These are phyloP conservation scores for Penicillium macrosclerotiorum DNA, from an alignment of 495 filamentous ascomycete species.

Conservation along the genomic window DNA sequence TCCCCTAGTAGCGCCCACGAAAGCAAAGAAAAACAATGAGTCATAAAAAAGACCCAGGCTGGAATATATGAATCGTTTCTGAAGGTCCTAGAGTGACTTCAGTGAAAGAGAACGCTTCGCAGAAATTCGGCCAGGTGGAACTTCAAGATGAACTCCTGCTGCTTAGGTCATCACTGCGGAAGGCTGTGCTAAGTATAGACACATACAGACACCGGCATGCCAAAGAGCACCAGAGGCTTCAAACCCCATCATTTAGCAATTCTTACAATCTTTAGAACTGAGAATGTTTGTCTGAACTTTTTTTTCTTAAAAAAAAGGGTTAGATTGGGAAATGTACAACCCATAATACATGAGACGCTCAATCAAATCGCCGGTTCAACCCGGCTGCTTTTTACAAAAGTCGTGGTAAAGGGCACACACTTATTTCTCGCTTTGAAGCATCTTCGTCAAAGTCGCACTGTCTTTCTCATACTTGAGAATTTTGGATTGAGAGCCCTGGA, in stretches of 20 bases:
- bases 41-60: too few relatives aligned
- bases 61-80: too few relatives aligned
- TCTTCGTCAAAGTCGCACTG: slow-evolving; percentile 67
- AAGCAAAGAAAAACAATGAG: too few relatives aligned
- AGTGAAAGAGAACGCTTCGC: neutral
- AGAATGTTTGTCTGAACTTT: neutral
- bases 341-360: neutral
- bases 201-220: too few relatives aligned
- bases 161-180: slow-evolving; percentile 1
- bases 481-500: slow-evolving; percentile 70
- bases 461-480: slow-evolving; percentile 73
- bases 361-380: too few relatives aligned
- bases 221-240: too few relatives aligned
- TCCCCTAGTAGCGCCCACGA: slow-evolving; percentile 3
- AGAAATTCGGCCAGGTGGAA: slow-evolving; percentile 1
- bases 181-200: too few relatives aligned
- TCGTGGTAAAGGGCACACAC: neutral
- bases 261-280: neutral
- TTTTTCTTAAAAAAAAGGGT: neutral
- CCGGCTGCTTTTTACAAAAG: neutral
- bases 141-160: neutral
- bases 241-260: neutral
- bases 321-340: too few relatives aligned
- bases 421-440: slow-evolving; percentile 30
- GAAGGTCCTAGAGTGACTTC: neutral